Percentiles rank a stretch among this genome's conserved stretches.
phyloP scores from a whole-genome alignment of 2,329 filamentous ascomycete genomes.

The Tolypocladium pustulatum region DNA sequence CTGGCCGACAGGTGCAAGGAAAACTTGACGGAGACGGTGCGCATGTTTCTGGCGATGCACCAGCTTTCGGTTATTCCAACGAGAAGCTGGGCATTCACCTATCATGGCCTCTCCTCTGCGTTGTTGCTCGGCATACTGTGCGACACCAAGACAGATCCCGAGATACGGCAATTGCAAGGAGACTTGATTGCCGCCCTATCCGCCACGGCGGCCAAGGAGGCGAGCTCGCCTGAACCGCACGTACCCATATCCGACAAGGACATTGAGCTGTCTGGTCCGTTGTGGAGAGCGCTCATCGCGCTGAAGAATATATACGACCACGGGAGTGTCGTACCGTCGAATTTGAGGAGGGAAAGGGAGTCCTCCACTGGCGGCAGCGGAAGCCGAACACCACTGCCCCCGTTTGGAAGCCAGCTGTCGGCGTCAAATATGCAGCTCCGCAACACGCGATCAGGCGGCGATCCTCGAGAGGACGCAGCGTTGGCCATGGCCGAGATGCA shows the following conservation, averaged over 20 bases:
- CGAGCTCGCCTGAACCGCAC: conserved; percentile 40
- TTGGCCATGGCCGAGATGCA: conserved; percentile 57
- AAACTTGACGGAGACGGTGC: conserved; percentile 54
- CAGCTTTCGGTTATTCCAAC: conserved; percentile 57
- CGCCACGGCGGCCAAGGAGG: conserved; percentile 53
- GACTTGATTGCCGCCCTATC: conserved; percentile 54
- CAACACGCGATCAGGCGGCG: conserved; percentile 21
- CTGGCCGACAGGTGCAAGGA: conserved; percentile 49
- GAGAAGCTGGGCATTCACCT: conserved; percentile 58
- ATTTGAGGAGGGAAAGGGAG: conserved; percentile 38
- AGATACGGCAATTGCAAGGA: conserved; percentile 52
- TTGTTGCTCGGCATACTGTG: conserved; percentile 52
- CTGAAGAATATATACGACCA: conserved; percentile 58
- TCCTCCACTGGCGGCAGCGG: conserved; percentile 35
- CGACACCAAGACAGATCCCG: conserved; percentile 52
- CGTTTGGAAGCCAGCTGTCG: conserved; percentile 12
- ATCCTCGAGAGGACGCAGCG: conserved; percentile 51
- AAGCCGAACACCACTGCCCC: conserved; percentile 28
- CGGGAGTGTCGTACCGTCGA: conserved; percentile 42
- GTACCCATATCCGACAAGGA: conserved; percentile 47
- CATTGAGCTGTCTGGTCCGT: conserved; percentile 50
- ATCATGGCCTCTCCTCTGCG: conserved; percentile 55
- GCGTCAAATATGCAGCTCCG: conserved; percentile 15
- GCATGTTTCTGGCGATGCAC: conserved; percentile 61
- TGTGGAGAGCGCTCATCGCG: conserved; percentile 50